Conservation (phyloP, 441 rosid species). For the Melianthus villosus region DNA sequence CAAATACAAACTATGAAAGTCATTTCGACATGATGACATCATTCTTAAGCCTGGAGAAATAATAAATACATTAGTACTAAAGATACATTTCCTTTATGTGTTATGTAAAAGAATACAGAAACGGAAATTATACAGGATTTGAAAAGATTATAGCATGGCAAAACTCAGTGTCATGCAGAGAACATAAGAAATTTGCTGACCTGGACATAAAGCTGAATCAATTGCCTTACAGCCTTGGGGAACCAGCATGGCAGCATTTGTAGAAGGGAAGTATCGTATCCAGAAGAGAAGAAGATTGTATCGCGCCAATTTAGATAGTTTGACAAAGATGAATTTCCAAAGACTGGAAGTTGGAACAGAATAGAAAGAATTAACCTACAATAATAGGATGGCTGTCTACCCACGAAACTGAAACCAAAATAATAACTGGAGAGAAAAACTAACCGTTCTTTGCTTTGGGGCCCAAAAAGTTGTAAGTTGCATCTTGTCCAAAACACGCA, state of each 20-base stretch:
- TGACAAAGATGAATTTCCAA: conserved; percentile 45
- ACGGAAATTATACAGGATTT: neutral
- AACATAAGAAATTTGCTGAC: conserved; percentile 23
- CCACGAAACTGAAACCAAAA: conserved; percentile 5
- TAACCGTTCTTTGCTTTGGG: conserved; percentile 54
- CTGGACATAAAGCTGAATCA: conserved; percentile 91
- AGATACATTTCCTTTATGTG: too few species aligned
- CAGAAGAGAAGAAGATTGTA: conserved; percentile 71
- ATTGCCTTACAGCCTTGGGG: conserved; percentile 79
- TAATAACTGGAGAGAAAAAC: conserved; percentile 13
- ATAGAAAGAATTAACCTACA: conserved; percentile 13
- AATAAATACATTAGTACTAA: too few species aligned
- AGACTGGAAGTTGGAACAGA: conserved; percentile 11
- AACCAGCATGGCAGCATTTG: conserved; percentile 99
- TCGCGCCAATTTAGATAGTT: conserved; percentile 90
- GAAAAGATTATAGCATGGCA: neutral
- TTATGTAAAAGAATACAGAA: too few species aligned
- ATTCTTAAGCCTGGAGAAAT: too few species aligned
- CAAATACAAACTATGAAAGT: conserved; percentile 8
- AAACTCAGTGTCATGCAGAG: conserved; percentile 4
- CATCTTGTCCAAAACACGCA: conserved; percentile 62
- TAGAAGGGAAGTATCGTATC: conserved; percentile 80
- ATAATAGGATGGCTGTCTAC: too few species aligned
- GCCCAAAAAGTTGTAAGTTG: conserved; percentile 32
- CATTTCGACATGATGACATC: too few species aligned